Conservation (phyloP, 2,329 filamentous ascomycete species). For the Monosporascus sp. region DNA sequence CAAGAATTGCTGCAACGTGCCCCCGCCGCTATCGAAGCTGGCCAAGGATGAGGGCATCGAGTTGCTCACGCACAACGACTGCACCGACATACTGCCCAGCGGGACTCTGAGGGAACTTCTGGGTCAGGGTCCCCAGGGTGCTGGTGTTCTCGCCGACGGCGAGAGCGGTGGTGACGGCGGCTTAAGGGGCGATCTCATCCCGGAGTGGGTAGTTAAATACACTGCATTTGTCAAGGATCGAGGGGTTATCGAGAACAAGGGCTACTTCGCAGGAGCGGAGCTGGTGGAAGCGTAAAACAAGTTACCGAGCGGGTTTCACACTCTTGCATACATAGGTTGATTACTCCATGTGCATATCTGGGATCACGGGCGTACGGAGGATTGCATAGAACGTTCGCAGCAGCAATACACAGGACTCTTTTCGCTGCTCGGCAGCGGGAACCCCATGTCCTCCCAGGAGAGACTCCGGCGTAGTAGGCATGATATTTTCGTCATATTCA, state of each 20-base stretch:
- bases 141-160: constrained; percentile 66
- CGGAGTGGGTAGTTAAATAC: constrained; percentile 96
- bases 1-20: constrained; percentile 91
- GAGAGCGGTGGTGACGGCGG: constrained; percentile 46
- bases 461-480: neutral
- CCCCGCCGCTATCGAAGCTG: constrained; percentile 76
- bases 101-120: constrained; percentile 83
- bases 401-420: too few relatives aligned
- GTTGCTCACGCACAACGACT: constrained; percentile 89
- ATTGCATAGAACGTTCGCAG: constrained; percentile 3
- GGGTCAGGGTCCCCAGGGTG: constrained; percentile 65
- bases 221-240: constrained; percentile 90
- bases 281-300: constrained; percentile 37
- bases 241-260: constrained; percentile 97
- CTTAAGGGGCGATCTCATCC: constrained; percentile 71
- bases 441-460: too few relatives aligned
- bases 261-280: constrained; percentile 87
- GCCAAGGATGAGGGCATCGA: constrained; percentile 83
- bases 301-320: too few relatives aligned
- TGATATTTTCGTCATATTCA: neutral
- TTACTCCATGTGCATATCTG: constrained; percentile 7
- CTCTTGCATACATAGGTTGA: neutral
- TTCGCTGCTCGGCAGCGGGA: too few relatives aligned
- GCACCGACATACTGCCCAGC: constrained; percentile 80
- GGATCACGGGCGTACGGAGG: constrained; percentile 6